phyloP scores from a whole-genome alignment of 352 stramenopile species.

The Nothophytophthora sp. region DNA sequence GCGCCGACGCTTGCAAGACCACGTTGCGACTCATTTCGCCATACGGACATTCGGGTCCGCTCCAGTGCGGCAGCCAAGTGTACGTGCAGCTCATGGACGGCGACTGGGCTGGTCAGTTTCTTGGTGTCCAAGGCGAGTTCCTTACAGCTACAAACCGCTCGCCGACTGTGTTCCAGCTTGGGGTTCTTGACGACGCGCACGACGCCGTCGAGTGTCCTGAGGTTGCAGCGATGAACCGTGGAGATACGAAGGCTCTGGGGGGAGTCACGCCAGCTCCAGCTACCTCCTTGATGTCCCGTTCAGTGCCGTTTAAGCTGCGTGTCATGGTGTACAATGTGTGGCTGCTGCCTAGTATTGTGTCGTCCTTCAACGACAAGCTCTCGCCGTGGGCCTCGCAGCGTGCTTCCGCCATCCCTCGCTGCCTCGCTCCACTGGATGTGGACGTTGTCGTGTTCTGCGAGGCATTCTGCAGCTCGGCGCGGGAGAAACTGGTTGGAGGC shows the following conservation, averaged over 20 bases:
- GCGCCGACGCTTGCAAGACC: conserved; percentile 30
- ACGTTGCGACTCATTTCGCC: conserved; percentile 61
- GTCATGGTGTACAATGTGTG: conserved; percentile 80
- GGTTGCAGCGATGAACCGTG: conserved; percentile 1
- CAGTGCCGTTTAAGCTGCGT: conserved; percentile 39
- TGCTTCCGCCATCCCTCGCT: conserved; percentile 55
- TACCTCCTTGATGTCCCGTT: background rate
- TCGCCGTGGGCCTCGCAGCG: conserved; percentile 48
- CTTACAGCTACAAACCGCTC: conserved; percentile 48
- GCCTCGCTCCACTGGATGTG: conserved; percentile 32
- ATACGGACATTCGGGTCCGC: conserved; percentile 36
- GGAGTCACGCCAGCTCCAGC: background rate
- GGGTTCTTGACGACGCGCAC: conserved; percentile 1
- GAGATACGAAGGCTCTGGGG: background rate
- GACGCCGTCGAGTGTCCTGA: conserved; percentile 8
- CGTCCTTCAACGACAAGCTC: conserved; percentile 64
- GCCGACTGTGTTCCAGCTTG: conserved; percentile 40
- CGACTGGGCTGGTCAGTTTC: conserved; percentile 46
- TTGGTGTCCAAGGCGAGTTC: conserved; percentile 53
- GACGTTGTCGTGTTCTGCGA: conserved; percentile 80
- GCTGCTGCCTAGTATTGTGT: conserved; percentile 62
- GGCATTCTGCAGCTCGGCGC: conserved; percentile 50
- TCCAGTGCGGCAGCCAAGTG: conserved; percentile 53
- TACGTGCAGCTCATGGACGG: conserved; percentile 57
- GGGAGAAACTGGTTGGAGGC: conserved; percentile 47